Evolutionary conservation across 805 yeast genomes (phyloP).

Genomic region (Dipodascopsis uninucleata): DNA sequence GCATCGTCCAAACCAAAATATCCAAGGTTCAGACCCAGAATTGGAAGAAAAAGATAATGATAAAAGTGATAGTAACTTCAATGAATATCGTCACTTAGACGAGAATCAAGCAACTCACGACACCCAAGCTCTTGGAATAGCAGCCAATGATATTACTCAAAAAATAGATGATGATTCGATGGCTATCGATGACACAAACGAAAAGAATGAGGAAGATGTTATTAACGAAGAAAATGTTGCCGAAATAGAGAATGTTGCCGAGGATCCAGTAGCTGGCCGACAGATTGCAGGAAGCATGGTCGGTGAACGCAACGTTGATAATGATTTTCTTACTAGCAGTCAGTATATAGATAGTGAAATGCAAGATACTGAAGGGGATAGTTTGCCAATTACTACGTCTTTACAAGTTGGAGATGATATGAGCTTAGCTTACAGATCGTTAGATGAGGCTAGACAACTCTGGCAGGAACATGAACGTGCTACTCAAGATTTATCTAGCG

Average conservation of each 20-base stretch:
- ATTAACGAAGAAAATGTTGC: slow-evolving; percentile 35
- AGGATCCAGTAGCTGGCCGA: slow-evolving; percentile 48
- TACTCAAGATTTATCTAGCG: slow-evolving; percentile 84
- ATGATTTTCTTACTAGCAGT: neutral
- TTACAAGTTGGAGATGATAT: slow-evolving; percentile 9
- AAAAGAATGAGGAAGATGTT: slow-evolving; percentile 22
- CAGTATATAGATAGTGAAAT: slow-evolving; percentile 28
- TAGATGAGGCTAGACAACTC: slow-evolving; percentile 66
- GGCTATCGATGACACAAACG: slow-evolving; percentile 67
- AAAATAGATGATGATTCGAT: slow-evolving; percentile 64
- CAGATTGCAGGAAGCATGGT: slow-evolving; percentile 50
- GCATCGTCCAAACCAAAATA: slow-evolving; percentile 85
- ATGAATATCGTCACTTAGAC: slow-evolving; percentile 21
- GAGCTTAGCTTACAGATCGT: slow-evolving; percentile 38
- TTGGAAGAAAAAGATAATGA: slow-evolving; percentile 1
- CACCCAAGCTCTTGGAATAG: slow-evolving; percentile 91
- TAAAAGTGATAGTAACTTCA: slow-evolving; percentile 4
- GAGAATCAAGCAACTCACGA: slow-evolving; percentile 46
- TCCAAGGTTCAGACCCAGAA: slow-evolving; percentile 56
- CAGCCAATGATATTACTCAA: slow-evolving; percentile 74
- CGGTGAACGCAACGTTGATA: slow-evolving; percentile 42
- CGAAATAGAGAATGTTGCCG: slow-evolving; percentile 27
- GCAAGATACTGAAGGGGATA: slow-evolving; percentile 41
- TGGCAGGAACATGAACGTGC: slow-evolving; percentile 82
- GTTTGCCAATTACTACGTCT: slow-evolving; percentile 18